phyloP scores from a whole-genome alignment of 805 yeast species.

The Yarrowia sp. region DNA sequence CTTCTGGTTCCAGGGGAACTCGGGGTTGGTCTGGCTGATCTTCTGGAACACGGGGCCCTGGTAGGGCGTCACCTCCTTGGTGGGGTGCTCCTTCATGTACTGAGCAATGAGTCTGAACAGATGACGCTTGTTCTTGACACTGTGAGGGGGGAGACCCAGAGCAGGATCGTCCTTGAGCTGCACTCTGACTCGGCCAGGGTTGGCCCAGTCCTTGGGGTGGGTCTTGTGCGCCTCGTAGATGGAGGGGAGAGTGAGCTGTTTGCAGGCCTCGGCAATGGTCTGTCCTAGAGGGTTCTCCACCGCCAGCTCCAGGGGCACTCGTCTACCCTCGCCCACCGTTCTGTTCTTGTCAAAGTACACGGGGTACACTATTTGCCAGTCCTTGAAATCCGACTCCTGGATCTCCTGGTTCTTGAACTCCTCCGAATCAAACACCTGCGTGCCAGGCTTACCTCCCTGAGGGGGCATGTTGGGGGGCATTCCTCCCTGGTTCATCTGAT shows the following conservation, averaged over 20 bases:
- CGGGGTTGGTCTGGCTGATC: conserved; percentile 41
- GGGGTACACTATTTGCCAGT: conserved; percentile 83
- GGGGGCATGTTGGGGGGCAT: conserved; percentile 23
- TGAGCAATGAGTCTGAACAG: conserved; percentile 66
- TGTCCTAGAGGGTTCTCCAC: conserved; percentile 89
- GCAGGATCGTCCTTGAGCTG: conserved; percentile 56
- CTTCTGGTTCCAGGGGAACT: conserved; percentile 41
- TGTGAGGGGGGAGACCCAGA: conserved; percentile 42
- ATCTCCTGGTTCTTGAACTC: conserved; percentile 64
- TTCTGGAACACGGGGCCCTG: conserved; percentile 52
- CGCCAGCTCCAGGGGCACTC: conserved; percentile 72
- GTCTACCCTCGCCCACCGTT: conserved; percentile 80
- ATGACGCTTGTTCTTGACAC: conserved; percentile 64
- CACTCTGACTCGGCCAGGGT: conserved; percentile 94
- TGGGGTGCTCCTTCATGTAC: conserved; percentile 70
- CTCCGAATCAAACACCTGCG: conserved; percentile 42
- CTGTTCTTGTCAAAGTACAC: conserved; percentile 86
- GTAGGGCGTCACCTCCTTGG: conserved; percentile 68
- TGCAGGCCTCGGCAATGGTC: conserved; percentile 73
- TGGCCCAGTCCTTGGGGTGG: conserved; percentile 97
- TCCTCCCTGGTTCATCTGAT: conserved; percentile 33
- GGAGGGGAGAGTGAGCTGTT: conserved; percentile 51
- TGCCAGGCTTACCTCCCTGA: conserved; percentile 41
- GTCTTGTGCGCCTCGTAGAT: conserved; percentile 69
- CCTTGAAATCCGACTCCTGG: conserved; percentile 58